Evolutionary conservation across 108 stramenopile species (phyloP).

Genomic region (Tribonema minus): DNA sequence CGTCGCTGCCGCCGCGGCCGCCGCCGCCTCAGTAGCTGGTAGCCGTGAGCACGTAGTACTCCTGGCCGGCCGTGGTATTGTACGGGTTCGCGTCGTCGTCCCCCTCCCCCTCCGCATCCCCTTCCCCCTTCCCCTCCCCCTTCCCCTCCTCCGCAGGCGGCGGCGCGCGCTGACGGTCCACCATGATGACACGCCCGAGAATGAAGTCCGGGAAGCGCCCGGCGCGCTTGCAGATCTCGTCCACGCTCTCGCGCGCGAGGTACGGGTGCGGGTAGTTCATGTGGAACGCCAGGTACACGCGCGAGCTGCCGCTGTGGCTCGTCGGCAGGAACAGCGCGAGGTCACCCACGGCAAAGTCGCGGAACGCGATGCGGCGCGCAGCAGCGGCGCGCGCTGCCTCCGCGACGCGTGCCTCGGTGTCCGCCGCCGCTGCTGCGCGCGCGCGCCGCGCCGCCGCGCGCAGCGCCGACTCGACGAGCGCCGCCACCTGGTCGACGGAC

Average conservation of each 20-base stretch:
- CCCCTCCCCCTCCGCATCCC: too few relatives aligned
- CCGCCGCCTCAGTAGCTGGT: too few relatives aligned
- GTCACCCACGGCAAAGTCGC: background rate
- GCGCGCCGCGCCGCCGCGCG: background rate
- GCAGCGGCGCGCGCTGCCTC: background rate
- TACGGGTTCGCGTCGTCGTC: too few relatives aligned
- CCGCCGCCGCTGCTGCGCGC: background rate
- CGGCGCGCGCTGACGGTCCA: conserved; percentile 8
- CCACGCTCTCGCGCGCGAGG: conserved; percentile 20
- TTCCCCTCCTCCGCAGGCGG: too few relatives aligned
- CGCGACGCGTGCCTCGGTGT: background rate
- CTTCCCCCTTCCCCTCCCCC: too few relatives aligned
- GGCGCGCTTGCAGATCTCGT: background rate
- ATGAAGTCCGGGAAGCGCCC: conserved; percentile 21
- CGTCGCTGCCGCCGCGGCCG: too few relatives aligned
- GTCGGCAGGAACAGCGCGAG: conserved; percentile 28
- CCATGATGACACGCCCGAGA: conserved; percentile 15
- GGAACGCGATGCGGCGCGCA: background rate
- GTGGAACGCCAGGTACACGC: conserved; percentile 28
- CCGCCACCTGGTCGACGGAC: background rate
- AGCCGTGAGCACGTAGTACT: too few relatives aligned
- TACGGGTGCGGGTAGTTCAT: conserved; percentile 36
- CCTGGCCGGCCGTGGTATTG: too few relatives aligned
- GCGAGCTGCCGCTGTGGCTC: background rate
- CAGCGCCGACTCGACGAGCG: background rate